A percentile compares a stretch with the other conserved stretches of the same genome.
These are phyloP conservation scores for Torulaspora pretoriensis DNA, from an alignment of 1,139 yeast species.

Conservation along the genomic window DNA sequence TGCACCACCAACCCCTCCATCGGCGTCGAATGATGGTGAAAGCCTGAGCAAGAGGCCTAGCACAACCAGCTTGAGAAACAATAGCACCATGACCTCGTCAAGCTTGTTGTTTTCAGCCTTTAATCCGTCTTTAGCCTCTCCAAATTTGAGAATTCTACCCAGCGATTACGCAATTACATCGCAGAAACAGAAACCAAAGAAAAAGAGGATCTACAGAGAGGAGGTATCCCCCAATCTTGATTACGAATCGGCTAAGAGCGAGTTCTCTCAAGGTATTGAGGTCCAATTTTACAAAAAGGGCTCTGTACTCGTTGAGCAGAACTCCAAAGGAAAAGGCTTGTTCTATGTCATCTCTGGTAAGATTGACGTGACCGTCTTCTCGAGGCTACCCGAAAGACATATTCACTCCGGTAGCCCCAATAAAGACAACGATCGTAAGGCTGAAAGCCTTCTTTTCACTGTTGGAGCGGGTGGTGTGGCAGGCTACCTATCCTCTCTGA, in stretches of 20 bases:
- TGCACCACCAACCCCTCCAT: conserved; percentile 18
- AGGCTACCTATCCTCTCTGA: conserved; percentile 77
- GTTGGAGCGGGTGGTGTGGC: conserved; percentile 79
- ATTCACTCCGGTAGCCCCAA: neutral
- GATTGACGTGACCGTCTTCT: conserved; percentile 53
- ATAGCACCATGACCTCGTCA: conserved; percentile 8
- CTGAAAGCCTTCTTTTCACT: conserved; percentile 48
- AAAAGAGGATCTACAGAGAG: conserved; percentile 22
- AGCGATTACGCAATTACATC: conserved; percentile 26
- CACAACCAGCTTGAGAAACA: conserved; percentile 3
- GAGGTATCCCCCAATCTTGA: conserved; percentile 34
- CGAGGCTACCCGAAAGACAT: conserved; percentile 13
- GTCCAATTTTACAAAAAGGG: conserved; percentile 54
- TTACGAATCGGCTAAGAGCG: conserved; percentile 53
- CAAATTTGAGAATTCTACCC: conserved; percentile 29
- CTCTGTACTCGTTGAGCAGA: conserved; percentile 56
- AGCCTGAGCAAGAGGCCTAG: neutral
- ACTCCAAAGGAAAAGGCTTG: conserved; percentile 66
- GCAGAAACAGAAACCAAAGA: conserved; percentile 19
- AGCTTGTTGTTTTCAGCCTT: conserved; percentile 15
- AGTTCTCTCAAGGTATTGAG: conserved; percentile 61
- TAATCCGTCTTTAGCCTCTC: conserved; percentile 18
- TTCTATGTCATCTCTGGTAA: conserved; percentile 76
- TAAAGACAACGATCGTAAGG: conserved; percentile 22
- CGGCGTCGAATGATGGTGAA: conserved; percentile 9